phyloP scores from a whole-genome alignment of 2,329 filamentous ascomycete genomes.

The Fusarium buharicum region DNA sequence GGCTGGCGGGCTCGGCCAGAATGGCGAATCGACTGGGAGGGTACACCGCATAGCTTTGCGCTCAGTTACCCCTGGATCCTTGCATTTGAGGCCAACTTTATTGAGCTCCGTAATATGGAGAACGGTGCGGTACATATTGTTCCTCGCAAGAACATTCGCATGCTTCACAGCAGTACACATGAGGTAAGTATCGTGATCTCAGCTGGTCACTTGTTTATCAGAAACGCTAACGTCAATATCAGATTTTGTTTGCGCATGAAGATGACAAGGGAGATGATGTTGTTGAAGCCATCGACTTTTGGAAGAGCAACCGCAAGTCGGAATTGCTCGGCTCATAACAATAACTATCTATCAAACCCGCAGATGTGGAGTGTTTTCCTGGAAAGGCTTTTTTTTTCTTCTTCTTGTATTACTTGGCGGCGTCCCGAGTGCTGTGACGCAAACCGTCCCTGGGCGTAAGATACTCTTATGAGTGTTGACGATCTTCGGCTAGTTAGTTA shows the following conservation, averaged over 20 bases:
- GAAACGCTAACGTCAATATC: constrained; percentile 21
- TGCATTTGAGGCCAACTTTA: constrained; percentile 96
- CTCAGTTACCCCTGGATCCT: constrained; percentile 97
- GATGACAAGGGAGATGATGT: constrained; percentile 94
- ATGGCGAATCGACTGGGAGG: constrained; percentile 98
- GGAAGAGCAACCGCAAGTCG: constrained; percentile 73
- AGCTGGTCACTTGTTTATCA: too few species aligned
- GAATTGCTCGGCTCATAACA: constrained; percentile 50
- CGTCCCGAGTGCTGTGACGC: constrained; percentile 27
- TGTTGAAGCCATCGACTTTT: constrained; percentile 96
- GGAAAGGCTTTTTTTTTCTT: constrained; percentile 38
- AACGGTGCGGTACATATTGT: constrained; percentile 95
- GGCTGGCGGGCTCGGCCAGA: constrained; percentile 96
- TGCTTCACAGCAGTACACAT: constrained; percentile 96
- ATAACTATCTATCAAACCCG: constrained; percentile 11
- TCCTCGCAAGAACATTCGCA: constrained; percentile 94
- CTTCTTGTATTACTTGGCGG: constrained; percentile 46
- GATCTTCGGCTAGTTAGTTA: constrained; percentile 24
- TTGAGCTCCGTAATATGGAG: constrained; percentile 95
- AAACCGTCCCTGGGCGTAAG: constrained; percentile 24
- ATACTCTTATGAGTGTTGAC: constrained; percentile 38
- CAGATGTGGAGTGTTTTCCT: constrained; percentile 40
- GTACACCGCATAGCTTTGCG: constrained; percentile 89
- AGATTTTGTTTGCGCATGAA: constrained; percentile 99
- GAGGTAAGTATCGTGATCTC: constrained; percentile 70